A percentile compares a stretch with the other conserved stretches of the same genome.
Evolutionary conservation across 2,329 filamentous ascomycete genomes (phyloP).

Genomic region (Fusarium sp.): DNA sequence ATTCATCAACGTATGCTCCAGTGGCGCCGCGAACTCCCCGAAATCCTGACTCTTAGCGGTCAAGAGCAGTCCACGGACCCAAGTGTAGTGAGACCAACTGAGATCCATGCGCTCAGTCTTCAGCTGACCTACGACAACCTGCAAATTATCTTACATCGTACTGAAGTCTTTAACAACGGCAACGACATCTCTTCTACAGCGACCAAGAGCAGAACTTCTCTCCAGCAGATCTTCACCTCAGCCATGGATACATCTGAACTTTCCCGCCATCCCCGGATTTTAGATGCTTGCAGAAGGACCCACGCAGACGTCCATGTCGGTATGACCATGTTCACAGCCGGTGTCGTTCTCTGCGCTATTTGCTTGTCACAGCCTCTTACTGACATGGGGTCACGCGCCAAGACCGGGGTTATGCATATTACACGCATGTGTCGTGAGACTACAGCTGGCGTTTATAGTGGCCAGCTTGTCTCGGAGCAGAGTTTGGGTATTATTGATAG

Average conservation of each 20-base stretch:
- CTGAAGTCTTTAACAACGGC: neutral
- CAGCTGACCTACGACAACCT: neutral
- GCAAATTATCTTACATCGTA: accelerated
- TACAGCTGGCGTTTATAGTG: neutral
- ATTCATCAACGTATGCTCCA: neutral
- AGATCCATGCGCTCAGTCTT: accelerated
- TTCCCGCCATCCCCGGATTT: accelerated
- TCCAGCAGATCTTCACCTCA: neutral
- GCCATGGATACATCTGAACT: neutral
- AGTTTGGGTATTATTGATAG: neutral
- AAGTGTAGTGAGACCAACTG: accelerated
- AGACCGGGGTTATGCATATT: accelerated
- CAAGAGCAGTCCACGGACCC: accelerated
- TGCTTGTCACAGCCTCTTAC: neutral
- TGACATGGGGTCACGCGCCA: accelerated
- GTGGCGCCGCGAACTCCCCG: accelerated
- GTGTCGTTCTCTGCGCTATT: neutral
- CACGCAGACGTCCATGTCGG: neutral
- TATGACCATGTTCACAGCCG: neutral
- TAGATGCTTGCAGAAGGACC: neutral
- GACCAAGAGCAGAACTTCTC: neutral
- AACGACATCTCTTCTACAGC: too few species aligned
- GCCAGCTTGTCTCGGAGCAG: neutral
- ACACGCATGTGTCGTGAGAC: neutral
- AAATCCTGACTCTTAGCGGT: accelerated